Evolutionary conservation across 768 basidiomycete species (phyloP).

Genomic region (Leccinum obscurum): DNA sequence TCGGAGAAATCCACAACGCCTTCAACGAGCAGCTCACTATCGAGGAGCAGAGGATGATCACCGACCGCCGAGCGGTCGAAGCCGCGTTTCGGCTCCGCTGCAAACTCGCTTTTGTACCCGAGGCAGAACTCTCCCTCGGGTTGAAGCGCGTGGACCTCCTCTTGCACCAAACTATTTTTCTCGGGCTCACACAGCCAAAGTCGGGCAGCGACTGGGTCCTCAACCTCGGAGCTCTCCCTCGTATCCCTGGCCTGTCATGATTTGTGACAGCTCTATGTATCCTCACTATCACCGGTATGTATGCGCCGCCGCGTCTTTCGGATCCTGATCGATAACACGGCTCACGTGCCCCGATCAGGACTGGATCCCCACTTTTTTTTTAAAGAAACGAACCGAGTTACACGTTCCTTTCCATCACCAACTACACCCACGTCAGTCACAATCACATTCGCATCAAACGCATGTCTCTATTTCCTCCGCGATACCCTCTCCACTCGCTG

Average conservation of each 20-base stretch:
- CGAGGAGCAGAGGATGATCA: constrained; percentile 42
- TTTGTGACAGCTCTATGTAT: constrained; percentile 13
- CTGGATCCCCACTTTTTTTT: constrained; percentile 19
- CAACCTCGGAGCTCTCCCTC: constrained; percentile 25
- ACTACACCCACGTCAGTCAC: constrained; percentile 13
- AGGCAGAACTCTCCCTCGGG: constrained; percentile 46
- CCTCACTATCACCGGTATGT: constrained; percentile 20
- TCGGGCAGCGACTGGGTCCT: constrained; percentile 38
- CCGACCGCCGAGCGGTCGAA: constrained; percentile 34
- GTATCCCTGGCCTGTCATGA: constrained; percentile 11
- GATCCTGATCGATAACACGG: background rate
- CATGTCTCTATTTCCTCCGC: constrained; percentile 11
- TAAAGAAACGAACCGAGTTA: background rate
- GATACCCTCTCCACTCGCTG: constrained; percentile 10
- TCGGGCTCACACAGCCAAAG: constrained; percentile 44
- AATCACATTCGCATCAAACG: constrained; percentile 12
- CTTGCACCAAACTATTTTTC: constrained; percentile 52
- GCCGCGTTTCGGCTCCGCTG: constrained; percentile 49
- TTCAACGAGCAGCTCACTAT: constrained; percentile 46
- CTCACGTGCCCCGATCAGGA: constrained; percentile 20
- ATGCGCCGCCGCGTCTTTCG: background rate
- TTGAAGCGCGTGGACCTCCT: constrained; percentile 59
- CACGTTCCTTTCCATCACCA: constrained; percentile 22
- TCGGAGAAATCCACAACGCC: constrained; percentile 53
- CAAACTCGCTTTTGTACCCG: constrained; percentile 40